Conservation (phyloP, 108 stramenopile species). For the Discostella pseudostelligera region DNA sequence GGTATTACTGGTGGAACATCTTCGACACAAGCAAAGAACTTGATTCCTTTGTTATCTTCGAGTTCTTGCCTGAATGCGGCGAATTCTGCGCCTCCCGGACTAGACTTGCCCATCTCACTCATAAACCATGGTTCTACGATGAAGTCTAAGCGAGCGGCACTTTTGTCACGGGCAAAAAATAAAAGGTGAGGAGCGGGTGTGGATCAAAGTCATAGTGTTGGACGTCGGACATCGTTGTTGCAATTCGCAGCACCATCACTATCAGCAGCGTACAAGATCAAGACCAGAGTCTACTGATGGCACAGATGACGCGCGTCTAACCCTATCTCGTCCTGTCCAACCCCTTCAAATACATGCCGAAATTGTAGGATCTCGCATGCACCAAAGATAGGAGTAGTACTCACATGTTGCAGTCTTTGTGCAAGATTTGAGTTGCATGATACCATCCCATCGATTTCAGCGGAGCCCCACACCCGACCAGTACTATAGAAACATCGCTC, state of each 20-base stretch:
- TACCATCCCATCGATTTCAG: conserved; percentile 84
- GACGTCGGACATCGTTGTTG: too few species aligned
- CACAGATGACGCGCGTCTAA: too few species aligned
- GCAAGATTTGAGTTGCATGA: conserved; percentile 75
- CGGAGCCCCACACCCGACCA: conserved; percentile 56
- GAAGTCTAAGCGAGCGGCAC: conserved; percentile 31
- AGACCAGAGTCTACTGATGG: too few species aligned
- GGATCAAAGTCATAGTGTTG: too few species aligned
- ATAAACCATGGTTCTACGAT: conserved; percentile 79
- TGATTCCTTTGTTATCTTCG: conserved; percentile 36
- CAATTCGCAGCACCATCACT: too few species aligned
- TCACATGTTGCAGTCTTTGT: conserved; percentile 40
- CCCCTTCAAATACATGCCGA: too few species aligned
- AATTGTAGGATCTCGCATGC: too few species aligned
- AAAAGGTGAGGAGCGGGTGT: not conserved
- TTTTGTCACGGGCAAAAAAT: not conserved
- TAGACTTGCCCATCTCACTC: conserved; percentile 32
- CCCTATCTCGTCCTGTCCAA: too few species aligned
- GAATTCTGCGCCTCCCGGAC: conserved; percentile 51
- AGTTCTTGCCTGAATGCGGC: conserved; percentile 31
- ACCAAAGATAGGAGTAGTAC: conserved; percentile 5
- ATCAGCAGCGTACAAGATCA: too few species aligned
- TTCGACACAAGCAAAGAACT: conserved; percentile 42
- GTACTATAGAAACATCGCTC: conserved; percentile 40
- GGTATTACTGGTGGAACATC: conserved; percentile 39